Evolutionary conservation across 192 early-diverging fungal genomes (phyloP).

Genomic region (Gamsiella multidivaricata): DNA sequence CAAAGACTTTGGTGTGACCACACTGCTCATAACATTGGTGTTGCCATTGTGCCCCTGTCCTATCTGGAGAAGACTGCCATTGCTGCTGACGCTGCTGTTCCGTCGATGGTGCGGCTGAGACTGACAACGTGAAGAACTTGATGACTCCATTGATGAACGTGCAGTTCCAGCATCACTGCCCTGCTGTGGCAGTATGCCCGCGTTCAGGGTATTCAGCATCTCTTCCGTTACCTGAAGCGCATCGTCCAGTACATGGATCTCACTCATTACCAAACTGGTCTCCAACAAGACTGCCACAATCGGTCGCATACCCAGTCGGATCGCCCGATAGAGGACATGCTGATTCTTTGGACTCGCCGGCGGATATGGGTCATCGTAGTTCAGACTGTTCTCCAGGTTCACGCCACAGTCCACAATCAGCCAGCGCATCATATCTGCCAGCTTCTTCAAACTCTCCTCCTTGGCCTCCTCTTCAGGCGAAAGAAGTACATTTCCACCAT

Average conservation of each 20-base stretch:
- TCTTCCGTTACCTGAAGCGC: slow-evolving; percentile 46
- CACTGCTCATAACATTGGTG: not conserved
- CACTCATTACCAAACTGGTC: slow-evolving; percentile 44
- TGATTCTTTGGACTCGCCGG: slow-evolving; percentile 47
- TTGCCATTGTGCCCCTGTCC: not conserved
- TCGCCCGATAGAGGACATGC: slow-evolving; percentile 40
- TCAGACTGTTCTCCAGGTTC: slow-evolving; percentile 23
- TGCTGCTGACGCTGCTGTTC: slow-evolving; percentile 42
- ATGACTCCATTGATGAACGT: slow-evolving; percentile 12
- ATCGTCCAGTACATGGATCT: slow-evolving; percentile 40
- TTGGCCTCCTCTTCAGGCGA: slow-evolving; percentile 50
- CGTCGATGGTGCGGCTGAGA: slow-evolving; percentile 14
- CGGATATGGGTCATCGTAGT: slow-evolving; percentile 37
- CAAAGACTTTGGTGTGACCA: slow-evolving; percentile 39
- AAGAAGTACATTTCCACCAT: slow-evolving; percentile 13
- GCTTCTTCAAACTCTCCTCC: slow-evolving; percentile 40
- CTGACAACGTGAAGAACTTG: slow-evolving; percentile 2
- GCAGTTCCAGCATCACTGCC: slow-evolving; percentile 11
- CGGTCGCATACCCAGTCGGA: slow-evolving; percentile 48
- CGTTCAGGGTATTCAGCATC: slow-evolving; percentile 23
- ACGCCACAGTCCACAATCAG: slow-evolving; percentile 43
- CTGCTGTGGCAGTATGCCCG: slow-evolving; percentile 7
- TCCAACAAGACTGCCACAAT: slow-evolving; percentile 45
- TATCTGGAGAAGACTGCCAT: slow-evolving; percentile 6
- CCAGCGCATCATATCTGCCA: slow-evolving; percentile 49